These are phyloP conservation scores for Rhododendron griersonianum DNA, from an alignment of 148 eudicot species.

Conservation along the genomic window DNA sequence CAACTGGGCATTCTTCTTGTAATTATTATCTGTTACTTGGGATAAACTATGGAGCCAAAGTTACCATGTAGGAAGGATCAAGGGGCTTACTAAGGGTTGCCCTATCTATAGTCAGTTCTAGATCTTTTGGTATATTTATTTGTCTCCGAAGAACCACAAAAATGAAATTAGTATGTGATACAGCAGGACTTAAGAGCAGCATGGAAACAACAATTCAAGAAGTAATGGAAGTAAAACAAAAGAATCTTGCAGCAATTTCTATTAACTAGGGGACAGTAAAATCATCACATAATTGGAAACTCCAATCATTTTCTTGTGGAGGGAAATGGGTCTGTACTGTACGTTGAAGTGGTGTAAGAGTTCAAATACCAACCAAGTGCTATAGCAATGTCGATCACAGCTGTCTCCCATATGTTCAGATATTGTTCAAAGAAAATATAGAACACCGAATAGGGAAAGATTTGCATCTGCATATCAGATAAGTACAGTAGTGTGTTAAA, in stretches of 20 bases:
- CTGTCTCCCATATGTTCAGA: constrained; percentile 68
- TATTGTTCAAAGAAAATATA: constrained; percentile 78
- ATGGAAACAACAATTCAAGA: background rate
- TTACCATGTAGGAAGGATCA: background rate
- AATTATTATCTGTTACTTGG: background rate
- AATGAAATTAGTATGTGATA: background rate
- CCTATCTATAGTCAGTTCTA: background rate
- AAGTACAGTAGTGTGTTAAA: background rate
- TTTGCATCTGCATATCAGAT: constrained; percentile 41
- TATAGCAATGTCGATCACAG: constrained; percentile 57
- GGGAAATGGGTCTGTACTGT: background rate
- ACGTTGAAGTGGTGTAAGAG: background rate
- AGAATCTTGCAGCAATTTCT: background rate
- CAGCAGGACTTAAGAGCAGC: background rate
- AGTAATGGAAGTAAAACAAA: background rate
- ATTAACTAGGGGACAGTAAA: background rate
- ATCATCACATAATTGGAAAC: constrained; percentile 1
- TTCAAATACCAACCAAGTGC: constrained; percentile 51
- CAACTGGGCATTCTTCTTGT: background rate
- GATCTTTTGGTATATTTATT: background rate
- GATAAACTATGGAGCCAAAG: background rate
- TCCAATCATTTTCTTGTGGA: background rate
- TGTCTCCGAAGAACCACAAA: background rate
- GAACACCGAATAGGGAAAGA: constrained; percentile 72
- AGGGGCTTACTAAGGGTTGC: background rate